Conservation (phyloP, 805 yeast species). For the Suhomyces canberraensis region DNA sequence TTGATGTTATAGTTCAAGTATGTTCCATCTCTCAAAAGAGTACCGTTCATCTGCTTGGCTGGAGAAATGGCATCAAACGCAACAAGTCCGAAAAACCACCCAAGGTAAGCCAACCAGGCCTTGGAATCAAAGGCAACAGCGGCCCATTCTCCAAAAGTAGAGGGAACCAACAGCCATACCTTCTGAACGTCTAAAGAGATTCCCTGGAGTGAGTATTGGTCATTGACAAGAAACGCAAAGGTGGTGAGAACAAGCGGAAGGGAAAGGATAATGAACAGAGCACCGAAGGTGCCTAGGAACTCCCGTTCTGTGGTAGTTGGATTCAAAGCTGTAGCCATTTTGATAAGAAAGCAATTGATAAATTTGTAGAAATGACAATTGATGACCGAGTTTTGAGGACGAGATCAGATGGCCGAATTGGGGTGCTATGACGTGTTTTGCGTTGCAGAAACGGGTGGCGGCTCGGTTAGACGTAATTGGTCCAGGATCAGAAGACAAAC, state of each 20-base stretch:
- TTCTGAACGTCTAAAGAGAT: conserved; percentile 38
- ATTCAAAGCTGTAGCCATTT: too few species aligned
- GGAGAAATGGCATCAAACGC: conserved; percentile 63
- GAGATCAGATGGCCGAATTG: too few species aligned
- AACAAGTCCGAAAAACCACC: conserved; percentile 71
- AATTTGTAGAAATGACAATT: background rate
- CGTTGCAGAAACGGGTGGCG: too few species aligned
- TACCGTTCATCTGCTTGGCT: conserved; percentile 63
- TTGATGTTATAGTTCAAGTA: conserved; percentile 73
- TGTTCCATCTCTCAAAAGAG: conserved; percentile 72
- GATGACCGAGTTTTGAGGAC: too few species aligned
- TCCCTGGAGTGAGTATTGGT: conserved; percentile 52
- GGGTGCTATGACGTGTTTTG: too few species aligned
- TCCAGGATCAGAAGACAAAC: too few species aligned
- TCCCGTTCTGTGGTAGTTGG: conserved; percentile 72
- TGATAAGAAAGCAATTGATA: background rate
- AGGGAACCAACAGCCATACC: conserved; percentile 36
- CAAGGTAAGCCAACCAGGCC: conserved; percentile 62
- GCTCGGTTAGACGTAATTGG: too few species aligned
- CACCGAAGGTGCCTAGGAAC: conserved; percentile 78
- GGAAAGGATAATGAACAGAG: conserved; percentile 58
- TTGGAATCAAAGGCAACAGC: conserved; percentile 38
- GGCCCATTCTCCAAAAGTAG: conserved; percentile 17
- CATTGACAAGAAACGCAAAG: conserved; percentile 62
- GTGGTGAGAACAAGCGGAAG: conserved; percentile 62